Evolutionary conservation across 441 rosid species (phyloP), one percentile per base, ranked within the genome.

Genomic region (Mallotus repandus): DNA sequence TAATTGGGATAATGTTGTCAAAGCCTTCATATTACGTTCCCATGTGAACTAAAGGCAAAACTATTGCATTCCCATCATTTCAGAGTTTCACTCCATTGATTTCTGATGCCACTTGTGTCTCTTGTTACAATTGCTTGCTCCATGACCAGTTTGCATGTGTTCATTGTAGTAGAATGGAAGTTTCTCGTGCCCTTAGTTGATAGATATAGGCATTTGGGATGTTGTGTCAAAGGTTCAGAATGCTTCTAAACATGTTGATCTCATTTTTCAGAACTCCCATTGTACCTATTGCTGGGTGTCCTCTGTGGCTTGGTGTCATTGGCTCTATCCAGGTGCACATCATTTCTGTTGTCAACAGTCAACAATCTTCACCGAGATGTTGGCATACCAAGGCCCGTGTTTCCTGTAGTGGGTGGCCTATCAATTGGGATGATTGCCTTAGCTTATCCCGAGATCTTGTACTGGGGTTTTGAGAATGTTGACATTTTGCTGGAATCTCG

Each of bases 391-490:
- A 89, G 77, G 83, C 84, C 94, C 67, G 79, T 82, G 0, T 90
- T 91, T 75, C 97, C 99, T 25, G 88, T 86, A 4, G 62, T 89
- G 67, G 94, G 98, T 59, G 94, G 96, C 72, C 82, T 92, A 71
- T 80, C 86, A 19, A 81, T 83, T 71, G 97, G 98, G 76, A 50
- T 84, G 45, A 83, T 92, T 74, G 94, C 97, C 75, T 81, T 95
- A 84, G 88, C 82, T 63, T 95, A 89, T 78, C 99, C 98, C 15
- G 96, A 92, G 84, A 89, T 92, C 81, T 88, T 95, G 7, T 95
- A 92, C 81, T 92, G 99, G 99, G 99, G 99, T 48, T 95, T 95
- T 54, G 85, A 95, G 84, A 95, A 95, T 73, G 96, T 92, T 54
- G 97, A 95, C 82, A 85, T 91, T 68, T 79, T 95, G 87, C 75